Percentiles rank a stretch among this genome's conserved stretches.
These are phyloP conservation scores for Entelexis paramagnoliae DNA, from an alignment of 1,139 yeast species.

Conservation along the genomic window DNA sequence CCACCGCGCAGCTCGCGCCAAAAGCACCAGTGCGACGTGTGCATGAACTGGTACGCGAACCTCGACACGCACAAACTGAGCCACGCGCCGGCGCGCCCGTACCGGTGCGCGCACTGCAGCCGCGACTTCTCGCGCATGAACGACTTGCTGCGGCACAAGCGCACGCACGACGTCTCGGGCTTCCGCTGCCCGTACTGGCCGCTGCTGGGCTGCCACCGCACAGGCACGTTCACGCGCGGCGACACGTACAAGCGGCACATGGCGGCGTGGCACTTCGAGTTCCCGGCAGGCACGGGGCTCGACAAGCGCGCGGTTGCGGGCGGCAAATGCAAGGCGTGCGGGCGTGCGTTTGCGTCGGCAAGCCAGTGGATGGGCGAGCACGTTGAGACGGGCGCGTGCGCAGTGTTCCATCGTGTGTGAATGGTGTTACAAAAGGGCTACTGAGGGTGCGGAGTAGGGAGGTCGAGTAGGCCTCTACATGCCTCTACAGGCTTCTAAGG, in stretches of 20 bases:
- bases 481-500: too few species aligned
- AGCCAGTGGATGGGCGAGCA: background rate
- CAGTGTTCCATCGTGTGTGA: too few species aligned
- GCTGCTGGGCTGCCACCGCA: background rate
- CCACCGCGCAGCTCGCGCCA: background rate
- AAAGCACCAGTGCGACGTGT: background rate
- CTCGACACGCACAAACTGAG: background rate
- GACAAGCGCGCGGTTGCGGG: background rate
- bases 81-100: background rate
- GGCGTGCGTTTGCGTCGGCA: background rate
- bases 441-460: too few species aligned
- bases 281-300: background rate
- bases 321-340: background rate
- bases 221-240: background rate
- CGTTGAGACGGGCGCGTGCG: background rate
- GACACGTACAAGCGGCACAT: background rate
- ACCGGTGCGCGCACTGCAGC: background rate
- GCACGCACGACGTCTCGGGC: background rate
- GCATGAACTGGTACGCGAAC: background rate
- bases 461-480: too few species aligned
- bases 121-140: background rate
- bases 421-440: too few species aligned
- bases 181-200: slow-evolving; percentile 1
- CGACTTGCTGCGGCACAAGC: background rate
- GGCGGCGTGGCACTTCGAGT: background rate